Base-by-base conservation (phyloP, 2,329 filamentous ascomycete species). In the Colletotrichum graminicola region DNA sequence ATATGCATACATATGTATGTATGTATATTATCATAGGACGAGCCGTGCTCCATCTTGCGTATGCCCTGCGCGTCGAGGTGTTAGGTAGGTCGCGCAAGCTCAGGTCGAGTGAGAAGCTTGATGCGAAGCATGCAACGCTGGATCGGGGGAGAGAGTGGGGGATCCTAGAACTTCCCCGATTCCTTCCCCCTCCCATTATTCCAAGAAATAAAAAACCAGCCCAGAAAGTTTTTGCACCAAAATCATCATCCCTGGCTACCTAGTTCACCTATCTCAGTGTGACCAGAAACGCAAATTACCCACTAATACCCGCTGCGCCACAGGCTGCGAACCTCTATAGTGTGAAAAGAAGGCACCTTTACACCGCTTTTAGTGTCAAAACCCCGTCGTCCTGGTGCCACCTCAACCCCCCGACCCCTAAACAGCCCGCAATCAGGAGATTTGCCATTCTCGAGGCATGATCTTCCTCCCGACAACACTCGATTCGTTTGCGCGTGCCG, bases 301-400 rank as follows among this genome's bases (percentile, higher is more conserved):
- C 63, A 73, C 67, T 66, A 59, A 71, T 73, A 67, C 63, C 67
- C 67, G 54, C 71, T 71, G 41, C 67, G 71, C 63, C 67, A 73
- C 67, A 67, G 45, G 60, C 52, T 62, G 45, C 34, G 43, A 26
- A 47, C 39, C 45, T 23, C 26, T 45, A 23, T 26, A 55, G 26
- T 16, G n/a, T 11, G n/a, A 32, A 34, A 23, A 23, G 16, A 21
- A 62, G 60, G 62, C 43, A 47, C 34, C 54, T 64, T 63, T 63
- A 63, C 61, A 62, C 60, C 60, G 61, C 61, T 72, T 68, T 41
- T 39, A 57, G 36, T 29, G 14, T 41, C 14, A 34, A 60, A 72
- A 69, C 69, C 69, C 65, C 65, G 64, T 60, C 59, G 54, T 47
- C 34, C 21, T 12, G 14, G 34, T 41, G 23, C 55, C 39, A 41